These are phyloP conservation scores for Thalassiosira livingstoniorum DNA, from an alignment of 352 stramenopile species.

Conservation along the genomic window DNA sequence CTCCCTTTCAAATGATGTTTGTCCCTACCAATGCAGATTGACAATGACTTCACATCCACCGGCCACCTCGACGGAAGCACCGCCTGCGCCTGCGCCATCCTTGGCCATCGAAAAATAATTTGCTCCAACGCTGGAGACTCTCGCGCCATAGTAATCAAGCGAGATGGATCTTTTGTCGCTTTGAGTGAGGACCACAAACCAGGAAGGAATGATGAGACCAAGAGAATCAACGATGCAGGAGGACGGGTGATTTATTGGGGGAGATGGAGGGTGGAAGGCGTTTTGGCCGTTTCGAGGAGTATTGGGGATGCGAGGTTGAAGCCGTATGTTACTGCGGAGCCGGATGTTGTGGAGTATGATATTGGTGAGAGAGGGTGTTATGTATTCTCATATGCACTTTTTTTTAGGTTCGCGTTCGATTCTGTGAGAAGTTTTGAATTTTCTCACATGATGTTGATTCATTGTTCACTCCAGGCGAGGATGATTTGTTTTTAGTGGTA, in stretches of 20 bases:
- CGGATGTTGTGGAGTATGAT: constrained; percentile 87
- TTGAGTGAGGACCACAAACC: constrained; percentile 88
- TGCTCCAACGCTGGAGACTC: constrained; percentile 91
- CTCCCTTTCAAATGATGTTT: not conserved
- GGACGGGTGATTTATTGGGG: constrained; percentile 86
- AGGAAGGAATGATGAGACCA: constrained; percentile 82
- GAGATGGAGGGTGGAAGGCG: constrained; percentile 87
- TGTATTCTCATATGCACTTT: not conserved
- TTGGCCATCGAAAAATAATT: constrained; percentile 83
- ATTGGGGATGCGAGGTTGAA: constrained; percentile 84
- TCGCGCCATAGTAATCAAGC: constrained; percentile 85
- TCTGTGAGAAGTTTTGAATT: not conserved
- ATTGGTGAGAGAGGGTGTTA: no score
- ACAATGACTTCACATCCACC: constrained; percentile 80
- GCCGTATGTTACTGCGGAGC: constrained; percentile 88
- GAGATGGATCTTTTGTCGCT: constrained; percentile 75
- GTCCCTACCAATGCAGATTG: constrained; percentile 38
- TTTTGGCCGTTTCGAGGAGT: constrained; percentile 78
- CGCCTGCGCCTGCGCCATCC: constrained; percentile 85
- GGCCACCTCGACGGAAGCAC: constrained; percentile 85
- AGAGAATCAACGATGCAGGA: constrained; percentile 85
- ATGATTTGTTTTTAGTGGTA: constrained; percentile 89
- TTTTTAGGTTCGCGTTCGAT: not conserved
- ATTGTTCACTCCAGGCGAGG: constrained; percentile 47
- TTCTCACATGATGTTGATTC: not conserved